phyloP scores from a whole-genome alignment of 2,329 filamentous ascomycete genomes.

The Cladosporium sp. region DNA sequence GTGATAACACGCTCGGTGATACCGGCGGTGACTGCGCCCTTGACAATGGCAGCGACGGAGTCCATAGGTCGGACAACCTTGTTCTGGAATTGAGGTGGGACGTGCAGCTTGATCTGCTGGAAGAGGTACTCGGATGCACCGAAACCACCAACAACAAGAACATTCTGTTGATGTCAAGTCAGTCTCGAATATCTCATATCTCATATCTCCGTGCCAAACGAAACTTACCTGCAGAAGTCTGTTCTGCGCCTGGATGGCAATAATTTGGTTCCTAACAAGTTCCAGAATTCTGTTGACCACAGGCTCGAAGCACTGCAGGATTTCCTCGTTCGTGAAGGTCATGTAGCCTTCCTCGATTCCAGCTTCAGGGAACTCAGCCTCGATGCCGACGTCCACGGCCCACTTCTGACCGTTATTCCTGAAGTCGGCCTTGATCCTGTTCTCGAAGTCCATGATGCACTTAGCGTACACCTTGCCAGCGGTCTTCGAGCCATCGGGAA shows the following conservation, averaged over 20 bases:
- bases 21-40: conserved; percentile 94
- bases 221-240: conserved; percentile 68
- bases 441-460: conserved; percentile 99
- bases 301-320: conserved; percentile 96
- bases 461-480: conserved; percentile 98
- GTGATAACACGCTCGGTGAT: conserved; percentile 97
- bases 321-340: conserved; percentile 99
- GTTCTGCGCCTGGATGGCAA: conserved; percentile 97
- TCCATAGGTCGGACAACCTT: conserved; percentile 99
- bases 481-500: conserved; percentile 93
- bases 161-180: conserved; percentile 57
- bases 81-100: conserved; percentile 95
- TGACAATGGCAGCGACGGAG: conserved; percentile 96
- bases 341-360: conserved; percentile 99
- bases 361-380: conserved; percentile 95
- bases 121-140: conserved; percentile 98
- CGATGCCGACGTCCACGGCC: conserved; percentile 95
- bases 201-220: not conserved
- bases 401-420: conserved; percentile 98
- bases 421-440: conserved; percentile 99
- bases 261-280: conserved; percentile 95
- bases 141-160: conserved; percentile 95
- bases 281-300: conserved; percentile 96
- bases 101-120: conserved; percentile 98
- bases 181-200: conserved; percentile 16